Evolutionary conservation across 768 basidiomycete genomes (phyloP), one percentile per base, ranked within the genome.

Genomic region (Hydnum rufescens): DNA sequence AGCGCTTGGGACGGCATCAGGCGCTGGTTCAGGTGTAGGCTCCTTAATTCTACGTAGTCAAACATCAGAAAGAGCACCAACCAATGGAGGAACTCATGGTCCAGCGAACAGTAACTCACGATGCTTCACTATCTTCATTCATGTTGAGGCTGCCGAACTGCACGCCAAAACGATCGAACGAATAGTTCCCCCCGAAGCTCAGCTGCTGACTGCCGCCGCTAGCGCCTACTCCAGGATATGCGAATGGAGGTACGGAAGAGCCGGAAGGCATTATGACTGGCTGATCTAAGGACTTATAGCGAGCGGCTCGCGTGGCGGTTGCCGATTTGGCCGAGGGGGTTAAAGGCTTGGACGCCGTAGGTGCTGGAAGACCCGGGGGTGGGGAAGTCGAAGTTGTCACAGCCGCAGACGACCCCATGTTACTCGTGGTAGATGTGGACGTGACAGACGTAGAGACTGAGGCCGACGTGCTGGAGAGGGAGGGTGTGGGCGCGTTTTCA

Each of bases 141-240:
- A 89, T 71, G 63, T 76, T 82, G 59, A 88, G 66, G 63, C 83
- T 87, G 49, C 85, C 85, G 61, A 89, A 89, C 60, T 87, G 84
- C 85, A 89, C 86, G 48, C 85, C 85, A 50, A 88, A 68, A 61
- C 83, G 86, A 61, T 86, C 84, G 23, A 82, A 31, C 6, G 73
- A 60, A n/a, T 30, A 39, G 0, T 55, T 60, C 1, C 53, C 48
- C 22, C 54, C 52, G 28, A 44, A 8, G 34, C 51, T 50, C 8
- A 51, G n/a, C 18, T 18, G n/a, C 22, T 18, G 23, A 32, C 47
- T 4, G 25, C 16, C 8, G 26, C 19, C 32, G 26, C 13, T 32
- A 26, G 26, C 32, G 32, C 19, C 43, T 22, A 55, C 36, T 16
- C 54, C 54, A n/a, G n/a, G n/a, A n/a, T n/a, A n/a, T n/a, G n/a